Evolutionary conservation across 1,284 basidiomycete genomes (phyloP).

Genomic region (Ustilago tritici): DNA sequence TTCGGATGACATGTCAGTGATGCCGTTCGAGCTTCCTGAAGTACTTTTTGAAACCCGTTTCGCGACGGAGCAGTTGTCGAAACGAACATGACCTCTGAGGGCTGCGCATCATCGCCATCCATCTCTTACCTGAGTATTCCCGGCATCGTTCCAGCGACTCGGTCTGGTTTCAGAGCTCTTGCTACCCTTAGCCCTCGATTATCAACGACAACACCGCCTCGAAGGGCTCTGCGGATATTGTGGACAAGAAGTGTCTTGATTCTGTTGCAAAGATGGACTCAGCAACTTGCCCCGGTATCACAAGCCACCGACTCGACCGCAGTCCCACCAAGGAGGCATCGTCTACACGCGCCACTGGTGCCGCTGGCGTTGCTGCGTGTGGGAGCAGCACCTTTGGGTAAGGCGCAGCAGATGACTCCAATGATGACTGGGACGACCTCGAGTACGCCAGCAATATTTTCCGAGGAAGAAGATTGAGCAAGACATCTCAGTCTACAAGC

Average conservation of each 20-base stretch:
- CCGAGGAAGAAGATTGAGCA: conserved; percentile 59
- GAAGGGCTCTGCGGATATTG: not conserved
- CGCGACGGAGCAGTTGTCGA: too few species aligned
- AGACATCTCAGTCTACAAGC: not conserved
- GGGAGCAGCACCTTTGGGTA: conserved; percentile 2
- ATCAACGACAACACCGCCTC: conserved; percentile 43
- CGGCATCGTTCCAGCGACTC: too few species aligned
- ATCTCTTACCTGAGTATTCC: too few species aligned
- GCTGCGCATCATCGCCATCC: too few species aligned
- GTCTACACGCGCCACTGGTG: conserved; percentile 1
- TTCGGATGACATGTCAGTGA: too few species aligned
- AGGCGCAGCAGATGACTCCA: conserved; percentile 30
- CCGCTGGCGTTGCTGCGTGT: conserved; percentile 13
- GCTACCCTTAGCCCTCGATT: too few species aligned
- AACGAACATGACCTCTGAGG: too few species aligned
- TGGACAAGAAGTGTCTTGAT: conserved; percentile 18
- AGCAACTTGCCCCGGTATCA: conserved; percentile 42
- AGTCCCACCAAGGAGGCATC: conserved; percentile 22
- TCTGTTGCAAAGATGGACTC: conserved; percentile 49
- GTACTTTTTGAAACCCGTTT: too few species aligned
- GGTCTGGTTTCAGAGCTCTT: too few species aligned
- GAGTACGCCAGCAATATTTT: conserved; percentile 64
- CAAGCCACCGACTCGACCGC: conserved; percentile 21
- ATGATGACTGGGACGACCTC: conserved; percentile 58
- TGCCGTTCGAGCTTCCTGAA: too few species aligned